phyloP scores from a whole-genome alignment of 2,329 filamentous ascomycete genomes.

The Thermomyces lanuginosus region DNA sequence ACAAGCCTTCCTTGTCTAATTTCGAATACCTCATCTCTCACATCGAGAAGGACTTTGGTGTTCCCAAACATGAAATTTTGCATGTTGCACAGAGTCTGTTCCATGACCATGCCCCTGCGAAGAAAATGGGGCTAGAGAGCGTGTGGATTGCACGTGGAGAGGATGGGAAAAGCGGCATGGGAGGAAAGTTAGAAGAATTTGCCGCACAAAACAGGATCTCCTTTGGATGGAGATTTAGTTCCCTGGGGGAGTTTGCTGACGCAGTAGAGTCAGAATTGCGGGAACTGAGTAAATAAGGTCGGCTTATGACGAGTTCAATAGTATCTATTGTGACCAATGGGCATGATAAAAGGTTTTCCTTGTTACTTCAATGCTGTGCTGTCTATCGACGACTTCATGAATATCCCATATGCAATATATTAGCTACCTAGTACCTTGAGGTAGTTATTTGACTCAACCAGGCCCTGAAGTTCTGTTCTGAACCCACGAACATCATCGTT shows the following conservation, averaged over 20 bases:
- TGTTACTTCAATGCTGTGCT: too few relatives aligned
- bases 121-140: conserved; percentile 41
- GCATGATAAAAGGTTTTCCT: too few relatives aligned
- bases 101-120: conserved; percentile 51
- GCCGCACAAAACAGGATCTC: conserved; percentile 25
- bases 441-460: too few relatives aligned
- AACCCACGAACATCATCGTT: too few relatives aligned
- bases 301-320: too few relatives aligned
- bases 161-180: conserved; percentile 20
- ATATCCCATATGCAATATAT: too few relatives aligned
- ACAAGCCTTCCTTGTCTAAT: conserved; percentile 50
- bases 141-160: conserved; percentile 48
- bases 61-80: conserved; percentile 42
- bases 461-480: too few relatives aligned
- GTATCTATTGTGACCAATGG: too few relatives aligned
- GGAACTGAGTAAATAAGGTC: not conserved
- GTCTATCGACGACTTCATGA: too few relatives aligned
- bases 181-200: conserved; percentile 27
- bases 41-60: conserved; percentile 37
- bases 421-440: too few relatives aligned
- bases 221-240: conserved; percentile 43
- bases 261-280: conserved; percentile 13
- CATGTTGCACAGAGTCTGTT: conserved; percentile 53
- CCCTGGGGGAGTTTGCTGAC: conserved; percentile 44
- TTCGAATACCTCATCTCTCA: conserved; percentile 48